Conservation (phyloP, 768 basidiomycete genomes). For the Boletus insuetus region DNA sequence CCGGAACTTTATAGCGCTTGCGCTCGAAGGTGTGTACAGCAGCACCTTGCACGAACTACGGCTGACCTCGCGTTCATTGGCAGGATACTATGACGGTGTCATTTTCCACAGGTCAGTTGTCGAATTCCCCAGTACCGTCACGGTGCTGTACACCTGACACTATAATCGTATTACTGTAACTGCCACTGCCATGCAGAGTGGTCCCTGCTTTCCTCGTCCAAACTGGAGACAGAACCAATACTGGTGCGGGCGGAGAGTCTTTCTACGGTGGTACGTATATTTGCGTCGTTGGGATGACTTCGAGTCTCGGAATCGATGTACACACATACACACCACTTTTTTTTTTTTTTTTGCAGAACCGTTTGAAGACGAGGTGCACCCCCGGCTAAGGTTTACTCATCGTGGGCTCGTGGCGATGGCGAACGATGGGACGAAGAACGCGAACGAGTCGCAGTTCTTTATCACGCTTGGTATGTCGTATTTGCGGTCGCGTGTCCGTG, state of each 20-base stretch:
- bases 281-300: too few relatives aligned
- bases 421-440: slow-evolving; percentile 80
- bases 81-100: slow-evolving; percentile 95
- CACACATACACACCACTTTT: too few relatives aligned
- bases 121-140: background rate
- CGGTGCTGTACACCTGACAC: too few relatives aligned
- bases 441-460: slow-evolving; percentile 94
- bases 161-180: too few relatives aligned
- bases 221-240: slow-evolving; percentile 90
- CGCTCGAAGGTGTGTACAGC: slow-evolving; percentile 76
- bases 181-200: slow-evolving; percentile 42
- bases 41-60: background rate
- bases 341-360: slow-evolving; percentile 51
- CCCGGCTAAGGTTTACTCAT: slow-evolving; percentile 83
- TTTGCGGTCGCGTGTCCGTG: background rate
- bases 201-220: slow-evolving; percentile 93
- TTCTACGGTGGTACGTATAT: slow-evolving; percentile 74
- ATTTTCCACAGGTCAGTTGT: slow-evolving; percentile 82
- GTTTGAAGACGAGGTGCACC: slow-evolving; percentile 93
- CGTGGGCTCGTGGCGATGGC: slow-evolving; percentile 95
- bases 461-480: slow-evolving; percentile 73
- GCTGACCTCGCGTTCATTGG: slow-evolving; percentile 5
- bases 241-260: slow-evolving; percentile 90
- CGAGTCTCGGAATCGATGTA: too few relatives aligned
- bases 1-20: slow-evolving; percentile 83